Evolutionary conservation across 176 grass and related monocot genomes (phyloP).

Genomic region (Dendrocalamus sinicus): DNA sequence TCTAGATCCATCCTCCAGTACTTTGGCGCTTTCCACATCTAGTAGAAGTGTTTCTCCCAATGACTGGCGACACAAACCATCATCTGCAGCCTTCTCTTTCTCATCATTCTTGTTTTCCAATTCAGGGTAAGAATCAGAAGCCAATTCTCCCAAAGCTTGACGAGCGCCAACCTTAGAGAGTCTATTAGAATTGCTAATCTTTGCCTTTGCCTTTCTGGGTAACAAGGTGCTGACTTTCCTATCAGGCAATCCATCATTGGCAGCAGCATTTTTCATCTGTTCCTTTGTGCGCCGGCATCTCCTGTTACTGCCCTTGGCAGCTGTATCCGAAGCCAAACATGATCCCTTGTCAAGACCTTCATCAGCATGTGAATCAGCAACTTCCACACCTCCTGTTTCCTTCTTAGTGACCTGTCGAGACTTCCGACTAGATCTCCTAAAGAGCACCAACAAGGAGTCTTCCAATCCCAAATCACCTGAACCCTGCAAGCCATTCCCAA

Average conservation of each 20-base stretch:
- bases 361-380: conserved; percentile 41
- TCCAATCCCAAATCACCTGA: conserved; percentile 60
- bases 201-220: conserved; percentile 41
- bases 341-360: conserved; percentile 52
- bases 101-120: conserved; percentile 28
- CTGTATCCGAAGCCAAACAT: conserved; percentile 41
- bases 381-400: conserved; percentile 27
- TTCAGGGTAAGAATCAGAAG: conserved; percentile 32
- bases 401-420: conserved; percentile 56
- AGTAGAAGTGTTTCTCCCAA: conserved; percentile 42
- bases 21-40: conserved; percentile 37
- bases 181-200: conserved; percentile 33
- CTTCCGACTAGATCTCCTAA: conserved; percentile 57
- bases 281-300: conserved; percentile 55
- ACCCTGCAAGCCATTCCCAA: conserved; percentile 27
- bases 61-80: conserved; percentile 25
- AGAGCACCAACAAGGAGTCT: conserved; percentile 67
- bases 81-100: conserved; percentile 44
- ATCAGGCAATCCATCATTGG: conserved; percentile 5
- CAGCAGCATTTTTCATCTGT: conserved; percentile 55
- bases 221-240: conserved; percentile 31
- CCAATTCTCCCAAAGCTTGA: conserved; percentile 27
- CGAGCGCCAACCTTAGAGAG: conserved; percentile 28
- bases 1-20: conserved; percentile 43
- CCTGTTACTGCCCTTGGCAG: conserved; percentile 42